These are phyloP conservation scores for Erigeron philadelphicus DNA, from an alignment of 140 eudicot species.

Conservation along the genomic window DNA sequence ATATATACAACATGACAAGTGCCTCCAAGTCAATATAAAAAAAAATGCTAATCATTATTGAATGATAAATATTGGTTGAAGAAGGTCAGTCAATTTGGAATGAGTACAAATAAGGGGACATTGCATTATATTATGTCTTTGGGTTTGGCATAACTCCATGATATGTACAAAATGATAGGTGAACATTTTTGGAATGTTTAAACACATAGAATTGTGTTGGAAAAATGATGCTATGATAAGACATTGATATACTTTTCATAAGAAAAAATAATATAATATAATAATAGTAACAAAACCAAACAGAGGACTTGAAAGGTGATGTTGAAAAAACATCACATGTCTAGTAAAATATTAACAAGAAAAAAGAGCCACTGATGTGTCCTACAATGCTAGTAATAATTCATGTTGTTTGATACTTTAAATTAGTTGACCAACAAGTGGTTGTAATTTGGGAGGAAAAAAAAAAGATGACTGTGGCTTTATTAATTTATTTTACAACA, in stretches of 20 bases:
- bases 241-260: not conserved
- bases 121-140: no score
- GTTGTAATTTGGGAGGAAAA: conserved; percentile 12
- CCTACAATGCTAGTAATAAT: conserved; percentile 14
- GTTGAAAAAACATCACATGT: conserved; percentile 1
- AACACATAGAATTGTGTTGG: no score
- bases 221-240: no score
- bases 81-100: no score
- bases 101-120: no score
- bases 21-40: not conserved
- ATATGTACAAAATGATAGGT: no score
- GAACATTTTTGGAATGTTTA: no score
- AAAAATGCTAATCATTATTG: no score
- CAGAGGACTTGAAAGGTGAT: not conserved
- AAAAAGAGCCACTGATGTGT: conserved; percentile 14
- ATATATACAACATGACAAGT: not conserved
- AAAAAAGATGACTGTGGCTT: not conserved
- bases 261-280: not conserved
- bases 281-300: not conserved
- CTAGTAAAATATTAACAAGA: not conserved
- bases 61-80: no score
- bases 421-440: conserved; percentile 23
- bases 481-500: not conserved
- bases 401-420: conserved; percentile 11
- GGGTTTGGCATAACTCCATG: no score